These are phyloP conservation scores for Eucalyptus curtisii DNA, from an alignment of 345 rosid genomes.

Conservation along the genomic window DNA sequence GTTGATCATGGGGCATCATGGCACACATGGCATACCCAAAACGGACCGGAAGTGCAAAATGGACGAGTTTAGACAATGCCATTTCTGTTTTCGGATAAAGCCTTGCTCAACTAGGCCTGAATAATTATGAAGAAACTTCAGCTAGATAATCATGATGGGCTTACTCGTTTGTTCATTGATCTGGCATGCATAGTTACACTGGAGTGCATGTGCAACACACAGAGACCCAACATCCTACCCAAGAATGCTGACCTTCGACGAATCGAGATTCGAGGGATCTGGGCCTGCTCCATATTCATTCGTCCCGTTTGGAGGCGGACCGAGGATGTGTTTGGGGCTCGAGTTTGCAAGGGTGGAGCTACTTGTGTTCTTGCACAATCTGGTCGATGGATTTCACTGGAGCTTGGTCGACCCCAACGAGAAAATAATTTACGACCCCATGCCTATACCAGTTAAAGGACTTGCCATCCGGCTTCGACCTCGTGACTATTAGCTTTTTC, in stretches of 20 bases:
- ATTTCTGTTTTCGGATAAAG: background rate
- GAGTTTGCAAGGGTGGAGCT: conserved; percentile 1
- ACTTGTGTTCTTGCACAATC: conserved; percentile 8
- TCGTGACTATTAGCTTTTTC: background rate
- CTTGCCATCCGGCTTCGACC: conserved; percentile 1
- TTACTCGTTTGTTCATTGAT: background rate
- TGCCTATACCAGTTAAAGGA: conserved; percentile 1
- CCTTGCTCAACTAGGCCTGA: background rate
- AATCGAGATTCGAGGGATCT: conserved; percentile 1
- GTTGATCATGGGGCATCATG: background rate
- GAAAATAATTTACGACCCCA: background rate
- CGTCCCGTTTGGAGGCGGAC: conserved; percentile 19
- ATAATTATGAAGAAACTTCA: background rate
- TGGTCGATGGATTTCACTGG: conserved; percentile 6
- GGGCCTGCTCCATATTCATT: conserved; percentile 2
- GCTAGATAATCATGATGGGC: too few relatives aligned
- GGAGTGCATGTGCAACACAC: background rate
- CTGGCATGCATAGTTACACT: background rate
- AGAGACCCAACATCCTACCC: background rate
- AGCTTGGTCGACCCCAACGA: background rate
- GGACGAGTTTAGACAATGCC: background rate
- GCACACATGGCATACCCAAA: background rate
- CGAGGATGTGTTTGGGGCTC: conserved; percentile 11
- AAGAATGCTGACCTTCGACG: background rate
- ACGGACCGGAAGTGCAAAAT: background rate